A percentile compares a stretch with the other conserved stretches of the same genome.
These are phyloP conservation scores for Caryopteris hybrid DNA, from an alignment of 305 asterid genomes.

Conservation along the genomic window DNA sequence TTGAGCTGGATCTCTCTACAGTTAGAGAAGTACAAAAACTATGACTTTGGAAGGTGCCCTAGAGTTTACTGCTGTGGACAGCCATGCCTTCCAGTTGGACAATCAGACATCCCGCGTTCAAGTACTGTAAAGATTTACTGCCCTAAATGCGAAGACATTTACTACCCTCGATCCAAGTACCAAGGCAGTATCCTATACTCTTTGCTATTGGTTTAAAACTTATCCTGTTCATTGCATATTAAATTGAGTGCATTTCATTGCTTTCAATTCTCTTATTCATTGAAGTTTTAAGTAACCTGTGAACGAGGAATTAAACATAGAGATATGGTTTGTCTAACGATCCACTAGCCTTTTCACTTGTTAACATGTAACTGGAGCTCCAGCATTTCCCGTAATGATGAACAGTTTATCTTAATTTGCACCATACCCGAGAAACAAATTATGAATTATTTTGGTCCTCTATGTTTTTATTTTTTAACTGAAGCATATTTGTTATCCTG, in stretches of 20 bases:
- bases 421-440: no score
- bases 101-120: slow-evolving; percentile 83
- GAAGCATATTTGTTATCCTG: not conserved
- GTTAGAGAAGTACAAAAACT: slow-evolving; percentile 90
- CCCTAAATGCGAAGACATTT: slow-evolving; percentile 89
- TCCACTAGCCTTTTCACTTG: not conserved
- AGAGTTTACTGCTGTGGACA: slow-evolving; percentile 93
- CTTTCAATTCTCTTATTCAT: not conserved
- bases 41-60: slow-evolving; percentile 95
- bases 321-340: not conserved
- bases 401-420: not conserved
- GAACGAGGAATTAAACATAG: not conserved
- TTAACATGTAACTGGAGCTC: not conserved
- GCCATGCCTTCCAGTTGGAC: slow-evolving; percentile 98
- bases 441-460: not conserved
- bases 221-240: slow-evolving; percentile 13
- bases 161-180: slow-evolving; percentile 79
- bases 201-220: not conserved
- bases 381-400: not conserved
- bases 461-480: not conserved
- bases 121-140: slow-evolving; percentile 90
- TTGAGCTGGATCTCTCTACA: slow-evolving; percentile 29
- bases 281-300: not conserved
- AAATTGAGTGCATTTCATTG: not conserved
- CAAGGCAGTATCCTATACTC: slow-evolving; percentile 91